Base-by-base conservation (phyloP, 1,139 yeast genomes). In the Yamadazyma trypodendri region DNA sequence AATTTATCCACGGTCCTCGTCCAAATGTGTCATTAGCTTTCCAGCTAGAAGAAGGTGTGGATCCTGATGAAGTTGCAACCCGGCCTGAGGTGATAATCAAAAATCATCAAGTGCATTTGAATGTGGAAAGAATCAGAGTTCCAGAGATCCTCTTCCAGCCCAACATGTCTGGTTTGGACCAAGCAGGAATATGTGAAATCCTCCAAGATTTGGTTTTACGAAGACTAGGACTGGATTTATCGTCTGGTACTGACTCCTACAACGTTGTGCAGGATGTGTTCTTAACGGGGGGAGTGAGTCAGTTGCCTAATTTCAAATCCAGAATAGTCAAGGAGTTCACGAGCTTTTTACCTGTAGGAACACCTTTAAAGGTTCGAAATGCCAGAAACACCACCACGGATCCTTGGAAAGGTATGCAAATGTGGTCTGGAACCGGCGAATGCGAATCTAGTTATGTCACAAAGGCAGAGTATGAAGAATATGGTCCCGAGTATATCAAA, bases 81-180 rank as follows among this genome's bases (percentile, higher is more conserved):
- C 63, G 69, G 45, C 76, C 76, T 0, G 76, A 71, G 44, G 64
- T 69, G 13, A 62, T 71, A 7, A 56, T 62, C 32, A 68, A 69
- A 37, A 70, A 68, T 42, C 95, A 90, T 60, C 97, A 92, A 62
- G 69, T 94, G 45, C 96, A 89, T 61, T 55, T 94, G 35, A 94
- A 92, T 58, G 75, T 90, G 23, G 99, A 94, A 61, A 75, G 98
- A 41, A 84, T 90, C 23, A 75, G 96, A 42, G 88, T 90, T 2
- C 97, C 97, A 0, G 99, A 94, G 60, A 82, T 90, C 1, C 57
- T 88, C 36, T 90, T 92, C 61, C 95, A 90, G 57, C 98, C 99
- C n/a, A 76, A 82, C 11, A 88, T 92, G 46, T 96, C 95, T 0
- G 98, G 98, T 11, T 68, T 89, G 24, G 98, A 94, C 58, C 97